A percentile compares a stretch with the other conserved stretches of the same genome.
Conservation (phyloP, 1,284 basidiomycete genomes). For the Cutaneotrichosporon cutaneum region DNA sequence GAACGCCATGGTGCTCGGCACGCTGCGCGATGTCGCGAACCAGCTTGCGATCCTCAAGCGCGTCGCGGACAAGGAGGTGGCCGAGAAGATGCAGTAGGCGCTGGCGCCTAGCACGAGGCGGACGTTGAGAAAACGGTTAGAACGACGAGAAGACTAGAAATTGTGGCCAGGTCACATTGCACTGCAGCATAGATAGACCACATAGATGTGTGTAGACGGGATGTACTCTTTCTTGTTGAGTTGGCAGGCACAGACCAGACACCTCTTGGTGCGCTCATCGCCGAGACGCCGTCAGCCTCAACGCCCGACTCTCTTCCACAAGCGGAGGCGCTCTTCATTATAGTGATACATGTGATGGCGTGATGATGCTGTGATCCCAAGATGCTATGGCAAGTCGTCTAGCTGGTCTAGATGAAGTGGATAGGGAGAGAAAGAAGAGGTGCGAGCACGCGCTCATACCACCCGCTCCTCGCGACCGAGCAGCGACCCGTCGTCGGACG, state of each 20-base stretch:
- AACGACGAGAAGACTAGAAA: too few relatives aligned
- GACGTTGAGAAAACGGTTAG: too few relatives aligned
- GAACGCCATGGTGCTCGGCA: conserved; percentile 48
- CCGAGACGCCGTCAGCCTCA: too few relatives aligned
- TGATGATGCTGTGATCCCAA: background rate
- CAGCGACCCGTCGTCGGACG: background rate
- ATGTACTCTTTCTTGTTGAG: conserved; percentile 4
- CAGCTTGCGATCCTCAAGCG: conserved; percentile 50
- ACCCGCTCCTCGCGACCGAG: background rate
- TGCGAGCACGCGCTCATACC: background rate
- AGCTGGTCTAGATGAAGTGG: background rate
- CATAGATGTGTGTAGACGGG: background rate
- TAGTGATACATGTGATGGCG: background rate
- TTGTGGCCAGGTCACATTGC: too few relatives aligned
- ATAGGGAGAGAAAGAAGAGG: background rate
- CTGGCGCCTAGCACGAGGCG: too few relatives aligned
- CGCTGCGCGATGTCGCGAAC: conserved; percentile 51
- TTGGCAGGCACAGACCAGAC: too few relatives aligned
- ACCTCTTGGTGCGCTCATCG: too few relatives aligned
- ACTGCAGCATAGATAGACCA: background rate
- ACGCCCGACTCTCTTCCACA: background rate
- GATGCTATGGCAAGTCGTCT: background rate
- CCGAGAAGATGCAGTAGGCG: conserved; percentile 27
- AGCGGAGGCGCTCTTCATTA: too few relatives aligned
- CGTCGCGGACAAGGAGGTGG: conserved; percentile 51